Evolutionary conservation across 2,329 filamentous ascomycete species (phyloP), one percentile per base, ranked within the genome.

Genomic region (Colletotrichum sp.): DNA sequence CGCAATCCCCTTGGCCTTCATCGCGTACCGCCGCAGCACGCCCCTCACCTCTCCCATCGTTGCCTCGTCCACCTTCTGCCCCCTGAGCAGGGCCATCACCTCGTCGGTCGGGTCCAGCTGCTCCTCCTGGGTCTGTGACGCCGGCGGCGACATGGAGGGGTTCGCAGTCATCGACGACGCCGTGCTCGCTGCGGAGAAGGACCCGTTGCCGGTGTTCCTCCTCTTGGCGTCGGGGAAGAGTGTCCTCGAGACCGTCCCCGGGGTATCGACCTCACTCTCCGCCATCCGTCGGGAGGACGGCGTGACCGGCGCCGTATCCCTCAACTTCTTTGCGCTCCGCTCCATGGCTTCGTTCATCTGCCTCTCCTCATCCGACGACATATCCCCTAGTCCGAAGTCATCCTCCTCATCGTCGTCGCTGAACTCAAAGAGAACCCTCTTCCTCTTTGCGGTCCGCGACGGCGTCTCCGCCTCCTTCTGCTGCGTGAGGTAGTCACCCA

Each of bases 1-100:
- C 52, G 88, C 87, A 24, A 94, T 87, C 0, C 94, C 94, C 79
- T 90, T 90, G 0, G 89, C 87, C 67, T 88, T 89, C 67, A 92
- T 84, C 18, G 91, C 89, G 78, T 94, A 88, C 60, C 85, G 89
- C 43, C 88, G 86, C 36, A 95, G 85, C 9, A 90, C 79, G 28
- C 78, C 75, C 1, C 83, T 82, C 3, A 93, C 82, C 26, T 81
- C 83, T 3, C 78, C 74, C 6, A 86, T 82, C 1, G 86, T 83
- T 0, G 80, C 74, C 2, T 82, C 80, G 26, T 85, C 83, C 18
- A 92, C 77, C 10, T 83, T 79, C 71, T 88, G 84, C 57, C 82
- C 83, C 16, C 82, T 82, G 2, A 93, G 86, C 7, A 93, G 80
- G 2, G 80, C 78, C 82, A 92, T 85, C 55, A 93, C 85, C 65